Conservation (phyloP, 2,329 filamentous ascomycete species). For the Xylariaceae sp. region DNA sequence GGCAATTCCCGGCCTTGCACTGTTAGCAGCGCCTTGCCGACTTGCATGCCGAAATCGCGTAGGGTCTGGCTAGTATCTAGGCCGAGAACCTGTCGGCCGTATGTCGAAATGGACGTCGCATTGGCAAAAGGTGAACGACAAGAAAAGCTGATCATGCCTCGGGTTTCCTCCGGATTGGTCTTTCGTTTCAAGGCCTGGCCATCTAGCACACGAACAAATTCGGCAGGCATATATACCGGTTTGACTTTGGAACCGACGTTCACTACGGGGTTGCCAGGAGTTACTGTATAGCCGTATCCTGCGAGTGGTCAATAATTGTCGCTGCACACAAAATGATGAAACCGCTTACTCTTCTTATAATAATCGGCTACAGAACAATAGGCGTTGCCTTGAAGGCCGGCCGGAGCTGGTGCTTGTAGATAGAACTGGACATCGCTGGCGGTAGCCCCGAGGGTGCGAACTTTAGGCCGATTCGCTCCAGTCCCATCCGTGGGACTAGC, state of each 20-base stretch:
- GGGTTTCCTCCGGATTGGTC: conserved; percentile 57
- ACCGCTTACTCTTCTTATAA: conserved; percentile 40
- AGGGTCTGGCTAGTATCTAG: conserved; percentile 46
- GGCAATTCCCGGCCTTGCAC: conserved; percentile 66
- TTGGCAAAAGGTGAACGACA: conserved; percentile 64
- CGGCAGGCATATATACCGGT: conserved; percentile 63
- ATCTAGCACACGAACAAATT: conserved; percentile 59
- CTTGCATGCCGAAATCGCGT: conserved; percentile 57
- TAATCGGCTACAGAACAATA: conserved; percentile 42
- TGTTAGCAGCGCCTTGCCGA: conserved; percentile 61
- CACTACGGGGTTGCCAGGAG: conserved; percentile 53
- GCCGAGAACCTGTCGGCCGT: conserved; percentile 54
- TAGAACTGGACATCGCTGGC: conserved; percentile 34
- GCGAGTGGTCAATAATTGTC: conserved; percentile 16
- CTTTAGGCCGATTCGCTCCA: conserved; percentile 26
- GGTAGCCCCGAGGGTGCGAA: conserved; percentile 25
- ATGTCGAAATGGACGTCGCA: conserved; percentile 58
- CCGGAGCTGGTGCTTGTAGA: conserved; percentile 25
- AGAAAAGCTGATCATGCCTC: conserved; percentile 67
- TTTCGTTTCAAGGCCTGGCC: conserved; percentile 62
- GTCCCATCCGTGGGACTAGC: conserved; percentile 34
- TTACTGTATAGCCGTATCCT: conserved; percentile 30
- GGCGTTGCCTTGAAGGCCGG: conserved; percentile 27
- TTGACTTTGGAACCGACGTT: conserved; percentile 58
- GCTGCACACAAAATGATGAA: not conserved